phyloP scores from a whole-genome alignment of 139 green algal species.

The Coccomyxa sp. region DNA sequence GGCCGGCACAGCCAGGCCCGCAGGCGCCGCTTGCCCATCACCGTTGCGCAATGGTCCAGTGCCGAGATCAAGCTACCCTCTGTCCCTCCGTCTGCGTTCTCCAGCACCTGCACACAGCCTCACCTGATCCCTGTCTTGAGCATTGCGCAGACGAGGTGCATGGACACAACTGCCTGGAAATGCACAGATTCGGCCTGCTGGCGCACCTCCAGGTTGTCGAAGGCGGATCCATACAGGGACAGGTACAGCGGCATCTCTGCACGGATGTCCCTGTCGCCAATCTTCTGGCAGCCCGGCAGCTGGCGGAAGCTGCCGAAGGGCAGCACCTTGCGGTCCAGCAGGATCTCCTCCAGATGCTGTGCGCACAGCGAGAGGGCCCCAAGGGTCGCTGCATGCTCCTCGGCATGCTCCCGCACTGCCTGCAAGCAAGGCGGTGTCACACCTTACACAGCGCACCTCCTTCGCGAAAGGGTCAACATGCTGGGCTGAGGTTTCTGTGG shows the following conservation, averaged over 20 bases:
- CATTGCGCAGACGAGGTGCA: no score
- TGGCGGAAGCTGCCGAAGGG: slow-evolving; percentile 50
- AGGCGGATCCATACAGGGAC: slow-evolving; percentile 85
- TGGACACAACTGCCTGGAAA: background rate
- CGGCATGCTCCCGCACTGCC: background rate
- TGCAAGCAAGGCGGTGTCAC: background rate
- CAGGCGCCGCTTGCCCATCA: background rate
- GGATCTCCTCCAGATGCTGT: background rate
- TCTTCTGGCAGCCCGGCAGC: slow-evolving; percentile 37
- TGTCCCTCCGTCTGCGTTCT: slow-evolving; percentile 74
- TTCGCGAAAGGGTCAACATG: no score
- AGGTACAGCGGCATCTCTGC: slow-evolving; percentile 41
- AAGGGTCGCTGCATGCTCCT: background rate
- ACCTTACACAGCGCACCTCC: no score
- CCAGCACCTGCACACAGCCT: slow-evolving; percentile 57
- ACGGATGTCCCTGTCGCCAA: background rate
- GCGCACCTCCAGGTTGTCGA: slow-evolving; percentile 89
- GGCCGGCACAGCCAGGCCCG: background rate
- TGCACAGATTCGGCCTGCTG: background rate
- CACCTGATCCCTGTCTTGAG: no score
- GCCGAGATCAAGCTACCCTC: slow-evolving; percentile 76
- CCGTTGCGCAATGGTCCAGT: slow-evolving; percentile 85
- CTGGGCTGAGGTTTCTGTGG: no score
- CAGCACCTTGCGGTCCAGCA: slow-evolving; percentile 46
- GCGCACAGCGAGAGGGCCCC: background rate